Evolutionary conservation across 2,329 filamentous ascomycete genomes (phyloP).

Genomic region (Pestalotiopsis sp.): DNA sequence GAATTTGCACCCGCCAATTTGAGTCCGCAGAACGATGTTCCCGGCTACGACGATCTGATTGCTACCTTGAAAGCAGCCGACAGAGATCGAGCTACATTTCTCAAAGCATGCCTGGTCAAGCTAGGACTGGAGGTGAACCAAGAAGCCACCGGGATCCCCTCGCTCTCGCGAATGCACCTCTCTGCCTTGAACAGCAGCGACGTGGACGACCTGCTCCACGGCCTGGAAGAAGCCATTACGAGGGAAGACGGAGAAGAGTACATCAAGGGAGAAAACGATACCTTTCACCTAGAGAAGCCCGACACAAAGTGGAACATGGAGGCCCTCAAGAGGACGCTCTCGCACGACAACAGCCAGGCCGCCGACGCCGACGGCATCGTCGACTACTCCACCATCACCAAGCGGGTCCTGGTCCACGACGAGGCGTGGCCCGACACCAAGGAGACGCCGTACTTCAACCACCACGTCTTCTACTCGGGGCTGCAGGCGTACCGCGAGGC

Average conservation of each 20-base stretch:
- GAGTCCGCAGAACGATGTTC: constrained; percentile 65
- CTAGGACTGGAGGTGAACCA: constrained; percentile 79
- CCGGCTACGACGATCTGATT: constrained; percentile 73
- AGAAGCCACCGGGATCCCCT: constrained; percentile 71
- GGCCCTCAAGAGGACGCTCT: constrained; percentile 57
- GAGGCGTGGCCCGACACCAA: constrained; percentile 67
- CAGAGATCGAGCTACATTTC: constrained; percentile 69
- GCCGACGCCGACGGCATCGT: constrained; percentile 58
- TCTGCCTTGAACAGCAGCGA: constrained; percentile 69
- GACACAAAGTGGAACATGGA: constrained; percentile 62
- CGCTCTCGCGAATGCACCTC: constrained; percentile 81
- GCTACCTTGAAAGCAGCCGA: constrained; percentile 71
- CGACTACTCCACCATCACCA: constrained; percentile 75
- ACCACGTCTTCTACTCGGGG: constrained; percentile 75
- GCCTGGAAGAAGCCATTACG: constrained; percentile 69
- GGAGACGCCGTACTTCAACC: constrained; percentile 85
- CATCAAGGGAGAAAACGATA: constrained; percentile 81
- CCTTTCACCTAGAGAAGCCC: constrained; percentile 75
- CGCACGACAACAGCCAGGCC: constrained; percentile 22
- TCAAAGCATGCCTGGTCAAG: constrained; percentile 79
- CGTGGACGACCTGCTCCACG: constrained; percentile 68
- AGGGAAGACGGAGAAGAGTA: constrained; percentile 69
- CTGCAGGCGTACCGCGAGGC: constrained; percentile 68
- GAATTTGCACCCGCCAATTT: constrained; percentile 90
- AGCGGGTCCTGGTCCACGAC: constrained; percentile 76